Conservation (phyloP, 352 stramenopile species). For the Phytophthora tubulina region DNA sequence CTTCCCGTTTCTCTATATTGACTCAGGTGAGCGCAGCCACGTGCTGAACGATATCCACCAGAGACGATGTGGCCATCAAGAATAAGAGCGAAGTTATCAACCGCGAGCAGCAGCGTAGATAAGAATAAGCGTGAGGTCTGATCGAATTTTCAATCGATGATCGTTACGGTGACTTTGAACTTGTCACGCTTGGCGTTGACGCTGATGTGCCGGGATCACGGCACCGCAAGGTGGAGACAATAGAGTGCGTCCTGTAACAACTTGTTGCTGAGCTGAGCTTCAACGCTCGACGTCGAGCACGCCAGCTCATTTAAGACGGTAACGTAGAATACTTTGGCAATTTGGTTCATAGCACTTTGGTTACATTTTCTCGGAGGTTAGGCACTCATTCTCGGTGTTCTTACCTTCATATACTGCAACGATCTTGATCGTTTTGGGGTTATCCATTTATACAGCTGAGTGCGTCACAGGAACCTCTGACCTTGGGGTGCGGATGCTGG, state of each 20-base stretch:
- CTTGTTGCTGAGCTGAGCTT: conserved; percentile 8
- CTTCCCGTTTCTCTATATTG: not conserved
- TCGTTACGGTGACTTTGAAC: not conserved
- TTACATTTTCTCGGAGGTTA: too few species aligned
- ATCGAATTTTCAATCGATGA: too few species aligned
- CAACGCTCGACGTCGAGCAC: too few species aligned
- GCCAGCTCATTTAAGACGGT: too few species aligned
- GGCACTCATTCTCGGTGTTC: not conserved
- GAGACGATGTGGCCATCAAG: conserved; percentile 6
- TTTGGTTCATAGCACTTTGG: too few species aligned
- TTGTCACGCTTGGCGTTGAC: conserved; percentile 1
- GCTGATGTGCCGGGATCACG: too few species aligned
- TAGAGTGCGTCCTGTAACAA: not conserved
- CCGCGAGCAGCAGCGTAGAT: too few species aligned
- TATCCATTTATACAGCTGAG: conserved; percentile 15
- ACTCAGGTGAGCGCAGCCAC: not conserved
- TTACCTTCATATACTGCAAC: not conserved
- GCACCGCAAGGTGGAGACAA: not conserved
- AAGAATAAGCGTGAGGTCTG: too few species aligned
- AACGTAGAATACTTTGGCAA: too few species aligned
- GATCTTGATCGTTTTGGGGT: not conserved
- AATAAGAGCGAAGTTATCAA: conserved; percentile 9
- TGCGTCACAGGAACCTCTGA: conserved; percentile 28
- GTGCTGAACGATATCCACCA: not conserved
- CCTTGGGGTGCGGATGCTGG: conserved; percentile 27